These are phyloP conservation scores for Rhodotorula sp. DNA, from an alignment of 1,284 basidiomycete genomes.

Conservation along the genomic window DNA sequence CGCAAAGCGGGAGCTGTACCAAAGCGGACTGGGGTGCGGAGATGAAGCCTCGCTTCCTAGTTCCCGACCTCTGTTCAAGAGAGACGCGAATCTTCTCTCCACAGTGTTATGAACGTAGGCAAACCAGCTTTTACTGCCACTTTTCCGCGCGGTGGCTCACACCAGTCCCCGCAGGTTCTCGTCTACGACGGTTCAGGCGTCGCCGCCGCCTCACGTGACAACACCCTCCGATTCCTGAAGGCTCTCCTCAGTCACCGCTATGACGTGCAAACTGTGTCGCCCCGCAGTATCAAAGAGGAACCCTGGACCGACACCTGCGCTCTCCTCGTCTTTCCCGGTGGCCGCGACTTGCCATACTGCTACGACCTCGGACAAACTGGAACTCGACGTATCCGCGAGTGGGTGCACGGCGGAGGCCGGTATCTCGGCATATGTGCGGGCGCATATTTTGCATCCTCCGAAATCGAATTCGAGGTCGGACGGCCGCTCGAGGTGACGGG, in stretches of 20 bases:
- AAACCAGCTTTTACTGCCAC: no score
- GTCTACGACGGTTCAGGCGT: conserved; percentile 74
- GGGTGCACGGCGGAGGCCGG: conserved; percentile 66
- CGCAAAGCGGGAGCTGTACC: neutral
- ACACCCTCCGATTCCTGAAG: conserved; percentile 60
- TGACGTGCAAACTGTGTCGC: conserved; percentile 67
- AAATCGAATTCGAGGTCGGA: conserved; percentile 56
- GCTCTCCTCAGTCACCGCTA: conserved; percentile 68
- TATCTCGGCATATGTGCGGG: conserved; percentile 67
- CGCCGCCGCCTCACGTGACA: conserved; percentile 59
- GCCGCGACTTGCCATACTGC: conserved; percentile 57
- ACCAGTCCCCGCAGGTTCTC: conserved; percentile 56
- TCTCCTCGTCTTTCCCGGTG: conserved; percentile 71
- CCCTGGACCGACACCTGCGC: conserved; percentile 75
- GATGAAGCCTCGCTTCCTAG: no score
- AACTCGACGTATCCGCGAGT: conserved; percentile 59
- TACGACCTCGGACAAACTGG: conserved; percentile 52
- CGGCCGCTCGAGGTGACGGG: conserved; percentile 54
- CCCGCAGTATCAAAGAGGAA: conserved; percentile 60
- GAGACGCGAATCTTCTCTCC: no score
- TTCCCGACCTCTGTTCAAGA: no score
- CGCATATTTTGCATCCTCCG: conserved; percentile 56
- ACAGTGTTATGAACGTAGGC: no score
- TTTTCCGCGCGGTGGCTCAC: no score
- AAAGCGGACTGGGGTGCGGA: no score